phyloP scores from a whole-genome alignment of 2,329 filamentous ascomycete genomes.

The Xylaria sp. region DNA sequence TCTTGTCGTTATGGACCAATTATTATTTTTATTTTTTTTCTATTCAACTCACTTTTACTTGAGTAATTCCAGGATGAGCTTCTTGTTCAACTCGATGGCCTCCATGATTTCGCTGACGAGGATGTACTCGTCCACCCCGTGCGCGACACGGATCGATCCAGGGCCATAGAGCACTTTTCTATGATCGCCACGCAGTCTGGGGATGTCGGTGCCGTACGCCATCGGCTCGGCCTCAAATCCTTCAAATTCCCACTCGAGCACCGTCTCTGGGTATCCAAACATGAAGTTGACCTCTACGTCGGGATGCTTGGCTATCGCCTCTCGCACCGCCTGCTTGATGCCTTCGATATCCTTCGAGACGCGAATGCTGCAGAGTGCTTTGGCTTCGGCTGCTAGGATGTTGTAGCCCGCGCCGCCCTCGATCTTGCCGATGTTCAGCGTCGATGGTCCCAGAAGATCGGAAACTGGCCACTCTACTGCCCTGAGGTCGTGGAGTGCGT shows the following conservation, averaged over 20 bases:
- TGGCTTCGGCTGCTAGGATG: slow-evolving; percentile 35
- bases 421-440: slow-evolving; percentile 37
- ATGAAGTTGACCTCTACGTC: slow-evolving; percentile 33
- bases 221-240: slow-evolving; percentile 36
- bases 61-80: slow-evolving; percentile 21
- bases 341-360: slow-evolving; percentile 34
- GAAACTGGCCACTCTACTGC: slow-evolving; percentile 32
- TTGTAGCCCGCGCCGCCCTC: slow-evolving; percentile 37
- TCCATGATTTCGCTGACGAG: slow-evolving; percentile 34
- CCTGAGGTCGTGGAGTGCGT: slow-evolving; percentile 31
- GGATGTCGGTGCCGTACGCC: slow-evolving; percentile 38
- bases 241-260: slow-evolving; percentile 36
- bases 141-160: slow-evolving; percentile 36
- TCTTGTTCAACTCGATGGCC: slow-evolving; percentile 37
- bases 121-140: slow-evolving; percentile 36
- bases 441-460: slow-evolving; percentile 36
- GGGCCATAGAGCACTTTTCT: slow-evolving; percentile 38
- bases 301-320: slow-evolving; percentile 30
- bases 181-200: slow-evolving; percentile 31
- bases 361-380: slow-evolving; percentile 37
- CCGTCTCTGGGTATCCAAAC: slow-evolving; percentile 36
- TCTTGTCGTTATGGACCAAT: background rate
- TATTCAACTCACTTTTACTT: slow-evolving; percentile 4
- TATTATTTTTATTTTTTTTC: too few relatives aligned
- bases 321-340: slow-evolving; percentile 32